phyloP scores from a whole-genome alignment of 164 flowering plant species.

The Macadamia integrifolia region DNA sequence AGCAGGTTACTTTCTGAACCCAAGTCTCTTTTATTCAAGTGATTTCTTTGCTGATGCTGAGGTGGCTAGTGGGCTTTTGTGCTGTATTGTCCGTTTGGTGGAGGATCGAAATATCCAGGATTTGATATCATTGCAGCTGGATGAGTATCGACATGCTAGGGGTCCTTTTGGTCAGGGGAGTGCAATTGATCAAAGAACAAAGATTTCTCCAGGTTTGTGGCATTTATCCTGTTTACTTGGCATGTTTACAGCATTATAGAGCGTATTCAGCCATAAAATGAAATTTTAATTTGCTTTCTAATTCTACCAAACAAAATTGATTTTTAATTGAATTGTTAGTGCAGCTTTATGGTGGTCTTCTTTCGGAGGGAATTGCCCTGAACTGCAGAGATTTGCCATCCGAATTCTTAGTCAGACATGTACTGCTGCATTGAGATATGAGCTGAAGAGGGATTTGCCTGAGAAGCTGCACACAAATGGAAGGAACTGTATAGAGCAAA shows the following conservation, averaged over 20 bases:
- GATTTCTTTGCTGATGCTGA: conserved; percentile 48
- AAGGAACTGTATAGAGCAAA: conserved; percentile 31
- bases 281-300: neutral
- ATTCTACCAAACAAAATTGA: neutral
- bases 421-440: conserved; percentile 37
- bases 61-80: conserved; percentile 44
- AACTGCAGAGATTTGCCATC: conserved; percentile 50
- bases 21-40: conserved; percentile 36
- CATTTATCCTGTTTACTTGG: neutral
- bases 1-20: conserved; percentile 64
- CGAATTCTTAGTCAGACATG: conserved; percentile 57
- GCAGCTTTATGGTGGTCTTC: conserved; percentile 64
- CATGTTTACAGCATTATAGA: neutral
- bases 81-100: conserved; percentile 38
- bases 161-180: conserved; percentile 34
- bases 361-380: conserved; percentile 49
- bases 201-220: conserved; percentile 40
- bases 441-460: conserved; percentile 37
- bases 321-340: conserved; percentile 11
- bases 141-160: conserved; percentile 27
- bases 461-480: conserved; percentile 39
- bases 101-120: conserved; percentile 27
- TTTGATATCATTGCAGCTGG: conserved; percentile 33
- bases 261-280: neutral
- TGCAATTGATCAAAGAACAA: conserved; percentile 21